These are phyloP conservation scores for Septoria linicola DNA, from an alignment of 2,329 filamentous ascomycete species.

Conservation along the genomic window DNA sequence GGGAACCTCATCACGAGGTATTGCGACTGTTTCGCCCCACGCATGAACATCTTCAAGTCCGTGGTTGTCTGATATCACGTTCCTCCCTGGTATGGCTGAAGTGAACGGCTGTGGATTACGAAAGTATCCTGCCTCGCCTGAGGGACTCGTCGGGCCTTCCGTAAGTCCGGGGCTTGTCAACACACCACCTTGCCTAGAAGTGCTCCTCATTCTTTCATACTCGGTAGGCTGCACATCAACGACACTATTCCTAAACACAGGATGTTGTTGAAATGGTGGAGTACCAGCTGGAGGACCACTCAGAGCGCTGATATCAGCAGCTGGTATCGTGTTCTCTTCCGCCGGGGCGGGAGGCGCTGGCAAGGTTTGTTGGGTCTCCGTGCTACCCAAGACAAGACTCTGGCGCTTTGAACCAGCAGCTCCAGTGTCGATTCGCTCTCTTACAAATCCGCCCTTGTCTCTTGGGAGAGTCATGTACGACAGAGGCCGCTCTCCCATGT, in stretches of 20 bases:
- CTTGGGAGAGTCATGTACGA: constrained; percentile 32
- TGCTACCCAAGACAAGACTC: neutral
- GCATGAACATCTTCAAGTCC: constrained; percentile 18
- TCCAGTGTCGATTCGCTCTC: constrained; percentile 22
- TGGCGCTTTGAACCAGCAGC: neutral
- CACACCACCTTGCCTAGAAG: constrained; percentile 12
- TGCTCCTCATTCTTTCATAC: constrained; percentile 29
- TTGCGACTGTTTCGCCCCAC: constrained; percentile 4
- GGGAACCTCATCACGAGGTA: neutral
- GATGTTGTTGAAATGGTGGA: constrained; percentile 31
- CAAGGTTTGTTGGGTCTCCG: neutral
- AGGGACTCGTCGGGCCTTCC: neutral
- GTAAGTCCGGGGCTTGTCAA: constrained; percentile 4
- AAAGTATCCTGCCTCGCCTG: constrained; percentile 27
- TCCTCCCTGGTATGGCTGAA: neutral
- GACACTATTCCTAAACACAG: constrained; percentile 23
- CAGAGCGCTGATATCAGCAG: constrained; percentile 27
- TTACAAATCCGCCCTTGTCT: constrained; percentile 24
- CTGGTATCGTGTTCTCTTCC: neutral
- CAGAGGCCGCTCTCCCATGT: constrained; percentile 28
- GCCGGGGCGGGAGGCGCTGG: neutral
- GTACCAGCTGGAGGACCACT: constrained; percentile 28
- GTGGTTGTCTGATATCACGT: constrained; percentile 21
- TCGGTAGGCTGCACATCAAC: constrained; percentile 24
- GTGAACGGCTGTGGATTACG: constrained; percentile 7